These are phyloP conservation scores for Castanea crenata DNA, from an alignment of 306 rosid genomes.

Conservation along the genomic window DNA sequence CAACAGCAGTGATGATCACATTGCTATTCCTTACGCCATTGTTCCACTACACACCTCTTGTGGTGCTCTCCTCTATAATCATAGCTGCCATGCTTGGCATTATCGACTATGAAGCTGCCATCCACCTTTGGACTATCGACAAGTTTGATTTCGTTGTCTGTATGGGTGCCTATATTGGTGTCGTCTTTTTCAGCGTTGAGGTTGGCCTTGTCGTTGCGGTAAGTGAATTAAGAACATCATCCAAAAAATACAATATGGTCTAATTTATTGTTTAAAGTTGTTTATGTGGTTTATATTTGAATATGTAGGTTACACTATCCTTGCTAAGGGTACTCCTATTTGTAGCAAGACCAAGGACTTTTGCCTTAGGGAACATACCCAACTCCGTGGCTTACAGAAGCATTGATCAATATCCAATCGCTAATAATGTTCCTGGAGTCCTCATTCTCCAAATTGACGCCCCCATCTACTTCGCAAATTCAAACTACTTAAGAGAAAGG, in stretches of 20 bases:
- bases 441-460: constrained; percentile 76
- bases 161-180: constrained; percentile 73
- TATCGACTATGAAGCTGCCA: constrained; percentile 81
- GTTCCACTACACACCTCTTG: constrained; percentile 94
- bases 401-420: constrained; percentile 69
- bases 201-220: constrained; percentile 88
- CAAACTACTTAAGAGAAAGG: constrained; percentile 87
- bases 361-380: constrained; percentile 63
- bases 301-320: constrained; percentile 66
- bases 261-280: not conserved
- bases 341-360: constrained; percentile 75
- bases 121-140: constrained; percentile 87
- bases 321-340: constrained; percentile 59
- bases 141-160: constrained; percentile 83
- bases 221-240: constrained; percentile 1
- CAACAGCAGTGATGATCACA: constrained; percentile 88
- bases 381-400: constrained; percentile 67
- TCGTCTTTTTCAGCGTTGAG: constrained; percentile 76
- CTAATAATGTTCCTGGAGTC: constrained; percentile 66
- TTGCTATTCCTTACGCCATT: constrained; percentile 78
- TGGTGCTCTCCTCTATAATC: constrained; percentile 80
- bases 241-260: not conserved
- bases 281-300: not conserved
- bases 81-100: constrained; percentile 96
- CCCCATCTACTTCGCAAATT: constrained; percentile 78